Base-by-base conservation (phyloP, 345 rosid species). In the Geranium rotundifolium region DNA sequence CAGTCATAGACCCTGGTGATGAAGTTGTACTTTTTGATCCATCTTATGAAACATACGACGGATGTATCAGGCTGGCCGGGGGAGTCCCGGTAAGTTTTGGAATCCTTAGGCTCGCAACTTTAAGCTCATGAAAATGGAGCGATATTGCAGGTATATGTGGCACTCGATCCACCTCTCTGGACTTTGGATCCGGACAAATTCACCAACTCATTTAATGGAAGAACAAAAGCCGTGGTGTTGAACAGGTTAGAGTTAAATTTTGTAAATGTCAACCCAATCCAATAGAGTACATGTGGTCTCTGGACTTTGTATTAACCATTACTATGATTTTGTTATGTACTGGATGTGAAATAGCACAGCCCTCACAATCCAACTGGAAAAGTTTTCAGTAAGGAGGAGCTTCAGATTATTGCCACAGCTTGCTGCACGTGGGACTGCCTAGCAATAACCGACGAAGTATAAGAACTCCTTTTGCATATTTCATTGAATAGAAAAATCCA, bases 291-390 rank as follows among this genome's bases (percentile, higher is more conserved):
- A 54, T 27, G 23, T 10, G 17, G 27, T 19, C n/a, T 41, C 10
- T 23, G 15, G 34, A 34, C 1, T 46, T 37, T 17, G 12, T 54
- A 54, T 14, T 6, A 18, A 2, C 10, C 17, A 17, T 13, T 49
- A 54, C 39, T 5, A 37, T 39, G 56, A 58, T 62, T 67, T 61
- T 0, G 15, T 63, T 49, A 29, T 31, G 41, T 4, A 34, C 10
- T 34, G 41, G 41, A 34, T 72, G 58, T 52, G 66, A 65, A 57
- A 71, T 73, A 65, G 66, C 37, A 63, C 82, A 82, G 84, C 65
- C 85, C 90, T 70, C 87, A 82, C 61, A 85, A 85, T 71, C 87
- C 90, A 39, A 82, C 85, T n/a, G 90, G 90, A 65, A 85, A 82
- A 70, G 85, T 82, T 70, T 85, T 85, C 71, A 60, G 77, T 23